Conservation (phyloP, 176 grass and related monocot genomes). For the maize (Zea mays) region DNA sequence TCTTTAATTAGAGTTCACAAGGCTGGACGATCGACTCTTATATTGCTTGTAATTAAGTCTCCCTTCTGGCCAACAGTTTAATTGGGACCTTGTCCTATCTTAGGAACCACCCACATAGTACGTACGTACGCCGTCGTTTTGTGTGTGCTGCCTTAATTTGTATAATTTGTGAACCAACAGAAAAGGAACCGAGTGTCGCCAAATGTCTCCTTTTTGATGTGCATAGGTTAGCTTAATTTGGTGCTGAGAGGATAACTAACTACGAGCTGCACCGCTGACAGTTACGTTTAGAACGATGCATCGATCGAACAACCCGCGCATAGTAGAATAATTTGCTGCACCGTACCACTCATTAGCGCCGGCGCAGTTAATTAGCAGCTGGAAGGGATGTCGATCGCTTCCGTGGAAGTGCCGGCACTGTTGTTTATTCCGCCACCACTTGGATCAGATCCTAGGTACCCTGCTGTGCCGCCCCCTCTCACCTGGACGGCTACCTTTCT, state of each 20-base stretch:
- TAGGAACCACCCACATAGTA: not conserved
- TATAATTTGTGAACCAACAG: not conserved
- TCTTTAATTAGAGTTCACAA: not conserved
- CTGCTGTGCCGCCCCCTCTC: no score
- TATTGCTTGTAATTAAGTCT: not conserved
- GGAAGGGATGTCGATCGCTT: not conserved
- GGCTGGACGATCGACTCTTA: not conserved
- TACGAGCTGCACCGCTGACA: not conserved
- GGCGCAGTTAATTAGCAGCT: no score
- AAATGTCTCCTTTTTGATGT: not conserved
- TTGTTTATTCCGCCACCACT: not conserved
- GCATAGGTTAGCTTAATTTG: not conserved
- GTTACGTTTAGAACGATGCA: not conserved
- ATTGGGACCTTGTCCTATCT: constrained; percentile 2
- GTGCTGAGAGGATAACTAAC: not conserved
- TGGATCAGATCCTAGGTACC: constrained; percentile 14
- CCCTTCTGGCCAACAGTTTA: constrained; percentile 3
- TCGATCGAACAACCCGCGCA: no score
- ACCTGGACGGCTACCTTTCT: no score
- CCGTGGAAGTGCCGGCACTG: not conserved
- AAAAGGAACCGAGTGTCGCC: not conserved
- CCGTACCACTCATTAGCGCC: no score
- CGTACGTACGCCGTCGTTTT: not conserved
- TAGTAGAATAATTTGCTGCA: no score
- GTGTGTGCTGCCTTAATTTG: not conserved